A percentile compares a stretch with the other conserved stretches of the same genome.
These are phyloP conservation scores for Garcia nutans DNA, from an alignment of 345 rosid genomes.

Conservation along the genomic window DNA sequence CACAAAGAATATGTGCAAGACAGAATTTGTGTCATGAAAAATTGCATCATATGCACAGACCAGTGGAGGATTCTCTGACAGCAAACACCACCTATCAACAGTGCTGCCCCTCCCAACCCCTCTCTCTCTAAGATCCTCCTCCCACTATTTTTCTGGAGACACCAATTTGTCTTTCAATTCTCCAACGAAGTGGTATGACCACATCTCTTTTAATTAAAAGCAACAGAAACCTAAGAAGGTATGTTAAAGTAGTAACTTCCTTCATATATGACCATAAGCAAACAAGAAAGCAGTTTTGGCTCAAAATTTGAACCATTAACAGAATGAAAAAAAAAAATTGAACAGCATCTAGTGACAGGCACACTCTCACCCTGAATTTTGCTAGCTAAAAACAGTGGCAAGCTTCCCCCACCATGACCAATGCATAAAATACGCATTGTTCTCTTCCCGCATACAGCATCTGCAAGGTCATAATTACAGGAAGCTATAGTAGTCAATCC, in stretches of 20 bases:
- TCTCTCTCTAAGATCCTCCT: neutral
- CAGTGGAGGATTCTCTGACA: neutral
- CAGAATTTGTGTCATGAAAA: neutral
- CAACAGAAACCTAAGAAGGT: too few relatives aligned
- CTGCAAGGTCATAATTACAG: conserved; percentile 49
- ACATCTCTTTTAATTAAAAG: too few relatives aligned
- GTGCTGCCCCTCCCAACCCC: too few relatives aligned
- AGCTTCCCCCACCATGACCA: conserved; percentile 95
- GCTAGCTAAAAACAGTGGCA: conserved; percentile 79
- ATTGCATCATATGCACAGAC: neutral
- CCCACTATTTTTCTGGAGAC: neutral
- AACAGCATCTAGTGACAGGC: neutral
- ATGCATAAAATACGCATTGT: conserved; percentile 70
- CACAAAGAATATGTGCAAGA: neutral
- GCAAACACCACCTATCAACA: too few relatives aligned
- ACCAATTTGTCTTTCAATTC: neutral
- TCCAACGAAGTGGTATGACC: neutral
- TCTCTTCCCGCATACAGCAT: conserved; percentile 54
- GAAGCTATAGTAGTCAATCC: conserved; percentile 72
- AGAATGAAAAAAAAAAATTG: too few relatives aligned
- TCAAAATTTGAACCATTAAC: neutral
- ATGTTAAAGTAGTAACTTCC: too few relatives aligned
- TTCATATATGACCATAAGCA: too few relatives aligned
- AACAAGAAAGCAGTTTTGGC: neutral
- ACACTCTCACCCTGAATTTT: conserved; percentile 60